Evolutionary conservation across 2,329 filamentous ascomycete genomes (phyloP).

Genomic region (Alternaria brassicicola): DNA sequence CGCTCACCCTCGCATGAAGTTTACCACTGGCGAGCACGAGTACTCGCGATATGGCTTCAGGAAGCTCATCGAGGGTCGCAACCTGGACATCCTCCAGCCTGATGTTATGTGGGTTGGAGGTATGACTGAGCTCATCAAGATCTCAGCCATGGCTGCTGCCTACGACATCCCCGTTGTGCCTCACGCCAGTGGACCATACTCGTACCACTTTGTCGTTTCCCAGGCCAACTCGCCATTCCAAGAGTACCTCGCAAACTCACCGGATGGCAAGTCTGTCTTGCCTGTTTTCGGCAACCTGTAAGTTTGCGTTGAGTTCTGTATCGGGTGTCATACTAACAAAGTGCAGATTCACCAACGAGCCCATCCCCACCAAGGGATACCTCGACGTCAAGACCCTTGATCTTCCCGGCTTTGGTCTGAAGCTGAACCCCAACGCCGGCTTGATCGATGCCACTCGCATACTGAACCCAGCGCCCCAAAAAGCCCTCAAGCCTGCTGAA

Average conservation of each 20-base stretch:
- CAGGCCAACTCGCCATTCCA: conserved; percentile 94
- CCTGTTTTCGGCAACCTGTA: conserved; percentile 93
- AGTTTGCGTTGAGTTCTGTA: conserved; percentile 62
- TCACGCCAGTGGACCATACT: conserved; percentile 93
- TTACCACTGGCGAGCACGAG: conserved; percentile 95
- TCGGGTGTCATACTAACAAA: background rate
- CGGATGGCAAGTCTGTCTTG: conserved; percentile 85
- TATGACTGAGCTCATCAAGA: conserved; percentile 87
- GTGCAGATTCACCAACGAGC: conserved; percentile 14
- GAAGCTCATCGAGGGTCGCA: conserved; percentile 88
- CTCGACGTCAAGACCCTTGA: conserved; percentile 80
- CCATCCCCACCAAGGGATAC: conserved; percentile 67
- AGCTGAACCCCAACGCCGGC: conserved; percentile 80
- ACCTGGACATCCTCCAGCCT: conserved; percentile 91
- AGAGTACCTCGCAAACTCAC: conserved; percentile 92
- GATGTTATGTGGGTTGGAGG: conserved; percentile 98
- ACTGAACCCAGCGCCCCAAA: conserved; percentile 67
- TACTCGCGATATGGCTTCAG: conserved; percentile 95
- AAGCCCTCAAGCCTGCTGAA: conserved; percentile 45
- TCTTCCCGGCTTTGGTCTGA: conserved; percentile 88
- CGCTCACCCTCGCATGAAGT: conserved; percentile 87
- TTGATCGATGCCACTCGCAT: conserved; percentile 78
- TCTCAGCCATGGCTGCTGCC: conserved; percentile 84
- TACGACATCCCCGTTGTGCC: conserved; percentile 95
- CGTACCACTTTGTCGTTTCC: conserved; percentile 94